Evolutionary conservation across 2,329 filamentous ascomycete species (phyloP).

Genomic region (Beauveria pseudobassiana): DNA sequence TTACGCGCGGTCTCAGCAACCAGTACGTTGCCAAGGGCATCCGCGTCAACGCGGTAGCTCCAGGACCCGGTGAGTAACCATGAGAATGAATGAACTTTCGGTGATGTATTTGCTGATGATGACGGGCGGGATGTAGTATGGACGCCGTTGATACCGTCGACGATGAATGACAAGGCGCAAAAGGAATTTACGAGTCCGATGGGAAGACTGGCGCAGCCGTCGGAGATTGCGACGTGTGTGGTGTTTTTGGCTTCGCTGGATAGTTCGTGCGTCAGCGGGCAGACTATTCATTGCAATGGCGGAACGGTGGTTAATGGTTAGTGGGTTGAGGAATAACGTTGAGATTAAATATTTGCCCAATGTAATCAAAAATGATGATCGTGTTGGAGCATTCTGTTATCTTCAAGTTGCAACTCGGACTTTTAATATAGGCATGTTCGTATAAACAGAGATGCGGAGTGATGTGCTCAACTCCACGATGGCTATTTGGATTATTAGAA

Average conservation of each 20-base stretch:
- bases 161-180: constrained; percentile 63
- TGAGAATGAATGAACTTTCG: too few species aligned
- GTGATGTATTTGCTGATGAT: not conserved
- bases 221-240: constrained; percentile 73
- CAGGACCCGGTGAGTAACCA: constrained; percentile 47
- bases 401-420: too few species aligned
- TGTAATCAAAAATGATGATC: too few species aligned
- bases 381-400: too few species aligned
- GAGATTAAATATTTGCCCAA: too few species aligned
- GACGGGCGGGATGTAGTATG: constrained; percentile 40
- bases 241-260: constrained; percentile 73
- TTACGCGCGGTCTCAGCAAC: constrained; percentile 70
- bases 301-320: constrained; percentile 42
- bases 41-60: constrained; percentile 68
- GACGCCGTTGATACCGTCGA: constrained; percentile 67
- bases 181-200: constrained; percentile 68
- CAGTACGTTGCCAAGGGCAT: constrained; percentile 67
- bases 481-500: not conserved
- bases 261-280: constrained; percentile 66
- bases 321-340: not conserved
- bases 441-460: too few species aligned
- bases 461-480: not conserved
- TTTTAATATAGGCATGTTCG: too few species aligned
- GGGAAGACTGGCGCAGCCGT: constrained; percentile 70
- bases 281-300: constrained; percentile 51